Base-by-base conservation (phyloP, 2,329 filamentous ascomycete species). In the Diaporthe sp. region DNA sequence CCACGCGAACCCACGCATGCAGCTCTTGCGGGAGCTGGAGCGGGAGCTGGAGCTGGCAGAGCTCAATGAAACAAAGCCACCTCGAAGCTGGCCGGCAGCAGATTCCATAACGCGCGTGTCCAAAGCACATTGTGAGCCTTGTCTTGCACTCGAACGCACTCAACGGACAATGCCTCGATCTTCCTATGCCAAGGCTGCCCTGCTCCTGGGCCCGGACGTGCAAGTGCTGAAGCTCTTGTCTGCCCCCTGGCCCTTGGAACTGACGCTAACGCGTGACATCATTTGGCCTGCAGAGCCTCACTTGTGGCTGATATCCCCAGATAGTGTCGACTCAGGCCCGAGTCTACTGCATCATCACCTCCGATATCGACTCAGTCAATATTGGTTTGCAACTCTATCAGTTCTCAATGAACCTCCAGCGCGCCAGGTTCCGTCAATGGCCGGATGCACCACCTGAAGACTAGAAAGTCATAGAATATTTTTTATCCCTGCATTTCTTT, bases 251-350 rank as follows among this genome's bases (percentile, higher is more conserved):
- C 12, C 49, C 49, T 31, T 47, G 20, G 39, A 34, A 51, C 37
- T 28, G 63, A 25, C 44, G 63, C 75, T 76, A 75, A 75, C 72
- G 25, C 28, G 73, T 76, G 73, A 76, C 75, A 76, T 76, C 75
- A 76, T 76, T 51, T 34, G 3, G 61, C 55, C 28, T 51, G 15
- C 72, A 57, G 72, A 76, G 72, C 72, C 75, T 71, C 75, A 67
- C 39, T 7, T 25, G 39, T 28, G 31, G 65, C 57, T 58, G 72
- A 71, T 76, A 76, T 49, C 42, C 31, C 49, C 49, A 75, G 75
- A 75, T 75, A 76, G 65, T 70, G 34, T 39, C 28, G 58, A 39
- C 51, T 42, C 71, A 73, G 28, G 53, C 37, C 53, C 71, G 47
- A 53, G 42, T 53, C 55, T 12, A 72, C 15, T 65, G 58, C 57